phyloP scores from a whole-genome alignment of 2,329 filamentous ascomycete species.

The Penicillium brasilianum region DNA sequence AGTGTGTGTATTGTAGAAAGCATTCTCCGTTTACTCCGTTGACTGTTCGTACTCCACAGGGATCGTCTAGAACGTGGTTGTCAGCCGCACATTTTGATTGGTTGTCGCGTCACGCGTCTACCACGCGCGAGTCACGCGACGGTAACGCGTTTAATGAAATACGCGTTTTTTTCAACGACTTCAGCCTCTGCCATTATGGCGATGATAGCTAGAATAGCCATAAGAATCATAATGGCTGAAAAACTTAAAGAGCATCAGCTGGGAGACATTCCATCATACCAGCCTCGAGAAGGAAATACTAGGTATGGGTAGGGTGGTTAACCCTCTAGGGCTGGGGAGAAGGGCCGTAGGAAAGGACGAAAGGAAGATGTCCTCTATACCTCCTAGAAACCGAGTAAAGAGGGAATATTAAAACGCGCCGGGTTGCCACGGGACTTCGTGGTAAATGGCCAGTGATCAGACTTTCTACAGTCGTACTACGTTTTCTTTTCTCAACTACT shows the following conservation, averaged over 20 bases:
- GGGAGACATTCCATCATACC: background rate
- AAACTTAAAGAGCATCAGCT: background rate
- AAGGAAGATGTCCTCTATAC: background rate
- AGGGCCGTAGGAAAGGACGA: conserved; percentile 15
- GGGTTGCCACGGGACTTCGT: conserved; percentile 7
- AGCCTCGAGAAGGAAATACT: conserved; percentile 16
- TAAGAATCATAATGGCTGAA: background rate
- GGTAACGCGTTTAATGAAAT: background rate
- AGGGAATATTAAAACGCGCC: conserved; percentile 24
- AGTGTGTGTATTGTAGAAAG: background rate
- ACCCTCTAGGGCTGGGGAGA: conserved; percentile 21
- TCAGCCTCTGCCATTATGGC: background rate
- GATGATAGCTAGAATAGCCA: too few species aligned
- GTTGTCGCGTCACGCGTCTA: conserved; percentile 18
- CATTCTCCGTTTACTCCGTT: background rate
- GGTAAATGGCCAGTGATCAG: conserved; percentile 8
- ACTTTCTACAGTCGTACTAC: background rate
- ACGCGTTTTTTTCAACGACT: background rate
- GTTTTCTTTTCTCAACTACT: background rate
- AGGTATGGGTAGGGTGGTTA: conserved; percentile 15
- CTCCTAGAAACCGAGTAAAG: conserved; percentile 3
- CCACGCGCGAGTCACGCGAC: conserved; percentile 12
- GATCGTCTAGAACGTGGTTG: background rate
- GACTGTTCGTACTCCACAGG: too few species aligned
- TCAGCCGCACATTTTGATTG: conserved; percentile 15